Evolutionary conservation across 768 basidiomycete species (phyloP), one percentile per base, ranked within the genome.

Genomic region (Trametes maxima): DNA sequence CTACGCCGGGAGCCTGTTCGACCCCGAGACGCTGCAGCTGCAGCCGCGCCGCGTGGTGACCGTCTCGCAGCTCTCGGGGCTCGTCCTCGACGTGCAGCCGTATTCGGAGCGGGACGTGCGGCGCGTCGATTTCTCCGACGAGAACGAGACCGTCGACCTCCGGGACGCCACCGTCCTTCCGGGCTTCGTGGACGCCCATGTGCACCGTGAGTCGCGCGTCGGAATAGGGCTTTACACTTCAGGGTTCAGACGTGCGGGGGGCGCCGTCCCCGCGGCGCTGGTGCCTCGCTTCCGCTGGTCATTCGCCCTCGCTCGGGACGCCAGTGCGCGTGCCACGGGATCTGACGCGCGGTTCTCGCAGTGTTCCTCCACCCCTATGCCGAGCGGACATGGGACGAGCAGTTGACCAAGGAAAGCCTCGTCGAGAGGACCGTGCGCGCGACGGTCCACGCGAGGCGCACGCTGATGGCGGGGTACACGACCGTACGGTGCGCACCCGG

Each of bases 291-390:
- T 13, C 17, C 12, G 12, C 39, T n/a, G 17, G 3, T 14, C 39
- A 40, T n/a, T 14, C 39, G 14, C 14, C n/a, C n/a, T 13, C 39
- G 39, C 39, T 13, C 21, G 45, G 45, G 21, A 46, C 21, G 8
- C 21, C 21, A 21, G 5, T 19, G 12, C 21, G 19, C 5, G n/a
- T 6, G 17, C 12, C 47, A 28, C 13, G n/a, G 46, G 8, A 11
- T 44, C 44, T 57, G 46, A 57, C 46, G n/a, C 21, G 47, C 14
- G 25, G 40, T 28, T 44, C 36, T 17, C 37, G 42, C 55, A 85
- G 84, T 88, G 33, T 87, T 88, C 66, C 73, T 87, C 5, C 85
- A 86, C 66, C 76, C 84, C 0, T 88, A 86, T 67, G 67, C 76
- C 4, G 86, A 88, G 70, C 80, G 80, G 3, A 75, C 82, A 7